Conservation (phyloP, 306 rosid species). For the Myrica gale region DNA sequence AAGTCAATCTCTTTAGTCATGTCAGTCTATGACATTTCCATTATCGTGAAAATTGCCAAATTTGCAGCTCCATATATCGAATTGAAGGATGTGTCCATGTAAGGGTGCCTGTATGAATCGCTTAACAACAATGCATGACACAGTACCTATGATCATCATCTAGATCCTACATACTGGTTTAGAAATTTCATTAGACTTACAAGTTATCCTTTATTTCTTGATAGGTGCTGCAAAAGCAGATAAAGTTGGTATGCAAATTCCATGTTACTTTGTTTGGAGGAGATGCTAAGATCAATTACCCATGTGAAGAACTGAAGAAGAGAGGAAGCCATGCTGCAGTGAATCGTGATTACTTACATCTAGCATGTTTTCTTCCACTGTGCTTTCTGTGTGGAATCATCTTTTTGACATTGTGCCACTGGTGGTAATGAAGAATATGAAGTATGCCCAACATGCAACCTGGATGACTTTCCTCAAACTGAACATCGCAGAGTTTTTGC, state of each 20-base stretch:
- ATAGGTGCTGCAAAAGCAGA: constrained; percentile 1
- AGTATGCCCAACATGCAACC: constrained; percentile 76
- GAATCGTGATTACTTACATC: constrained; percentile 38
- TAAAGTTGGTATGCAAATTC: constrained; percentile 5
- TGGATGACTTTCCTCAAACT: constrained; percentile 37
- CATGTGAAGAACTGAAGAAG: not conserved
- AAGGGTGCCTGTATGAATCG: no score
- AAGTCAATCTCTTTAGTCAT: not conserved
- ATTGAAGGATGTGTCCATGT: no score
- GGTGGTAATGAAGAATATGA: constrained; percentile 60
- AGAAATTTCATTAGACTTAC: not conserved
- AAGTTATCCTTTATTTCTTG: not conserved
- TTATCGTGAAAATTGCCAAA: not conserved
- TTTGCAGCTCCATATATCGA: not conserved
- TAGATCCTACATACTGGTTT: not conserved
- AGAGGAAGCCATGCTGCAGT: constrained; percentile 1
- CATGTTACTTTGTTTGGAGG: not conserved
- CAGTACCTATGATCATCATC: not conserved
- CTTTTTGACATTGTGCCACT: constrained; percentile 63
- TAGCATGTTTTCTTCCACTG: constrained; percentile 39
- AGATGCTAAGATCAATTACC: not conserved
- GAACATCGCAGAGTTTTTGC: constrained; percentile 38
- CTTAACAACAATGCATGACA: not conserved
- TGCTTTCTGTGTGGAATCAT: constrained; percentile 48
- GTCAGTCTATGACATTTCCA: not conserved